Conservation (phyloP, 2,329 filamentous ascomycete species). For the Trichoderma endophyticum region DNA sequence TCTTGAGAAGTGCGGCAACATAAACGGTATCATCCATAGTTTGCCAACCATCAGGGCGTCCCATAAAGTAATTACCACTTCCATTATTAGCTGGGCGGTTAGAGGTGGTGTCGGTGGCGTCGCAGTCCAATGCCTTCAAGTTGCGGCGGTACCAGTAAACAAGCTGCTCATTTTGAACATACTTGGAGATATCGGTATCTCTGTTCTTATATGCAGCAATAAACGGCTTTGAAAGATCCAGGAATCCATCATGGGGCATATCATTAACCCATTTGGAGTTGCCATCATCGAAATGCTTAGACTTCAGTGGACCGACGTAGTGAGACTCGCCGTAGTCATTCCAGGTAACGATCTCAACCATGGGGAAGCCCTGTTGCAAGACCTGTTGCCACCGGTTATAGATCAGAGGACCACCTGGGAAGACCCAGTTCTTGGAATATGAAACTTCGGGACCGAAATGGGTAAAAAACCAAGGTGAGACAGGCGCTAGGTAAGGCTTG, state of each 20-base stretch:
- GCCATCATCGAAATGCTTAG: slow-evolving; percentile 40
- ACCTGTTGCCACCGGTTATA: slow-evolving; percentile 54
- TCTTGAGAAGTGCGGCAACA: slow-evolving; percentile 47
- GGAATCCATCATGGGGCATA: slow-evolving; percentile 51
- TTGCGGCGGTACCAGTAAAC: slow-evolving; percentile 56
- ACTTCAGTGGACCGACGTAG: slow-evolving; percentile 49
- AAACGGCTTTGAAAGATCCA: slow-evolving; percentile 52
- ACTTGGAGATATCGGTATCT: slow-evolving; percentile 36
- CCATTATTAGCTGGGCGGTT: slow-evolving; percentile 40
- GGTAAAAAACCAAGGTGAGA: slow-evolving; percentile 46
- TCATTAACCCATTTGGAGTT: slow-evolving; percentile 50
- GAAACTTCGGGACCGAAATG: slow-evolving; percentile 38
- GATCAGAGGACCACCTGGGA: slow-evolving; percentile 57
- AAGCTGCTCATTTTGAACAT: slow-evolving; percentile 47
- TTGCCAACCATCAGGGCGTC: slow-evolving; percentile 49
- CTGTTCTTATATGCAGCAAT: slow-evolving; percentile 52
- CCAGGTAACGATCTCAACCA: slow-evolving; percentile 47
- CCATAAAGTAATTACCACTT: slow-evolving; percentile 51
- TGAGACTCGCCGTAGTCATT: slow-evolving; percentile 55
- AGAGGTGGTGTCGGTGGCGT: slow-evolving; percentile 50
- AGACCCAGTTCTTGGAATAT: slow-evolving; percentile 50
- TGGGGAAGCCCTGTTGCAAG: slow-evolving; percentile 42
- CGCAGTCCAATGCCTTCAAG: slow-evolving; percentile 44
- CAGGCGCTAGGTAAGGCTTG: slow-evolving; percentile 49
- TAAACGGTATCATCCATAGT: slow-evolving; percentile 49